Evolutionary conservation across 2,329 filamentous ascomycete species (phyloP), one percentile per base, ranked within the genome.

Genomic region (Colletotrichum tamarilloi): DNA sequence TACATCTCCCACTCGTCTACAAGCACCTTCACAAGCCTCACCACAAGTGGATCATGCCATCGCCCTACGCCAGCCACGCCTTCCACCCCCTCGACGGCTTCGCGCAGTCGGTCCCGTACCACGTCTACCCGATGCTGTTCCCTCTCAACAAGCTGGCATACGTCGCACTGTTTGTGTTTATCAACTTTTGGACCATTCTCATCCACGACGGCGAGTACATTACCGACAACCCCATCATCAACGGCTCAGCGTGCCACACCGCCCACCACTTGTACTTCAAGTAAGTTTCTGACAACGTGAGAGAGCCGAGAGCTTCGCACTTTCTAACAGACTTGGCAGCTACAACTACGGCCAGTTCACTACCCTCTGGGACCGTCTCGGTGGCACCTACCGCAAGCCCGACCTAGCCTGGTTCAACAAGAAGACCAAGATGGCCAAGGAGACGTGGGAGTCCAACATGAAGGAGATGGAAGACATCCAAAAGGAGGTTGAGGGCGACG

Each of bases 41-140:
- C 85, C 96, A 98, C 91, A 98, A 98, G 87, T 98, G 96, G 96
- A 98, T 98, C 84, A 97, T 98, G 94, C 96, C 96, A 3, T 97
- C 95, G 3, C 96, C 96, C 0, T 98, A 91, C 82, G 95, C 96
- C 55, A 95, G 93, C 77, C 94, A 98, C 81, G 96, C 96, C 71
- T 98, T 98, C 89, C 95, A 98, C 86, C 95, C 96, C 1, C 82
- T 98, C 65, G 96, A 98, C 80, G 96, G 96, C 80, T 98, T 93
- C 84, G 89, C 92, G 12, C 96, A 98, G 86, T 94, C 93, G 74
- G 82, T 97, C 59, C 96, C 96, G 0, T 98, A 98, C 86, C 96
- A 98, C 85, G 78, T 98, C 77, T 98, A 96, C 86, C 95, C 95
- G 4, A 95, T 98, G 84, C 82, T 98, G 78, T 97, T 98, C 84